phyloP scores from a whole-genome alignment of 345 rosid species.

The Salix udensis region DNA sequence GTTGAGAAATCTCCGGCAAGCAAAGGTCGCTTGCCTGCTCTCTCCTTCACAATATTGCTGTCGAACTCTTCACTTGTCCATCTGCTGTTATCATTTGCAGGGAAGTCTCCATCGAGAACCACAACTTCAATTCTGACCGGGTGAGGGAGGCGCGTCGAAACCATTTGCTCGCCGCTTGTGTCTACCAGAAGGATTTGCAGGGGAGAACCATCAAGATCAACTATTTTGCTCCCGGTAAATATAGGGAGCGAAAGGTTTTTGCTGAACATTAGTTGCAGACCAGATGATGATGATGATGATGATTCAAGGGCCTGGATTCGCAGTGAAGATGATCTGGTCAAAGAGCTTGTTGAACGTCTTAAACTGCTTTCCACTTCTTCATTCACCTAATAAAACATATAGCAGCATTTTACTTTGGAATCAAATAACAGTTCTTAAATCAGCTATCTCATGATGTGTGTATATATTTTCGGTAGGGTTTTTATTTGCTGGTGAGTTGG shows the following conservation, averaged over 20 bases:
- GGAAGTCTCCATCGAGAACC: slow-evolving; percentile 80
- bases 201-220: slow-evolving; percentile 34
- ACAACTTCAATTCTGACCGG: slow-evolving; percentile 64
- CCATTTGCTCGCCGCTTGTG: slow-evolving; percentile 15
- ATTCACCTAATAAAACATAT: slow-evolving; percentile 42
- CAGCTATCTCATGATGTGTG: too few relatives aligned
- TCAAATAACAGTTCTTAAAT: too few relatives aligned
- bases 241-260: slow-evolving; percentile 37
- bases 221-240: slow-evolving; percentile 70
- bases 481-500: not conserved
- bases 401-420: not conserved
- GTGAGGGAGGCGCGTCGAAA: slow-evolving; percentile 33
- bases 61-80: slow-evolving; percentile 75
- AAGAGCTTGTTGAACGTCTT: slow-evolving; percentile 25
- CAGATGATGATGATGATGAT: slow-evolving; percentile 35
- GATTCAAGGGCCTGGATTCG: slow-evolving; percentile 43
- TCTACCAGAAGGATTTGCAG: slow-evolving; percentile 55
- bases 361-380: slow-evolving; percentile 72
- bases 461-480: not conserved
- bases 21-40: slow-evolving; percentile 81
- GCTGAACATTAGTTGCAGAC: slow-evolving; percentile 34
- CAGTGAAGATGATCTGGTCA: slow-evolving; percentile 43
- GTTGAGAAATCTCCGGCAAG: slow-evolving; percentile 65
- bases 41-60: slow-evolving; percentile 55
- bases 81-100: slow-evolving; percentile 25